phyloP scores from a whole-genome alignment of 345 rosid genomes.

The Theobroma cacao region DNA sequence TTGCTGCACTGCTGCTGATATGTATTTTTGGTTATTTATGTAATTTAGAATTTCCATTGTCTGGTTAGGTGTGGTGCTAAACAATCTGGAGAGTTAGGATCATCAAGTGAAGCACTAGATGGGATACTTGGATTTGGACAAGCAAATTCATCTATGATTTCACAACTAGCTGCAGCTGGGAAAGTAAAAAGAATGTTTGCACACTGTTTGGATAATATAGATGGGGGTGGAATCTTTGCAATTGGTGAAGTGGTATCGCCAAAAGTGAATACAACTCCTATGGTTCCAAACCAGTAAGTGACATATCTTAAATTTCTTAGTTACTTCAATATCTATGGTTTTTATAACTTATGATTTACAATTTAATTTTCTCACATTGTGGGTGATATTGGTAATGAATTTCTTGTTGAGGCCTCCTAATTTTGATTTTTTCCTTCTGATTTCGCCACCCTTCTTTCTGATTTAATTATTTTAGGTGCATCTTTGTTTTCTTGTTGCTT shows the following conservation, averaged over 20 bases:
- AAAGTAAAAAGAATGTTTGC: constrained; percentile 61
- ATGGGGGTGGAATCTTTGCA: constrained; percentile 89
- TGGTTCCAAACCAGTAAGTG: constrained; percentile 75
- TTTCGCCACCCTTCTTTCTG: not conserved
- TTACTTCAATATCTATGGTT: not conserved
- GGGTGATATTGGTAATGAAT: not conserved
- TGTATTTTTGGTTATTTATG: not conserved
- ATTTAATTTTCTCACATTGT: not conserved
- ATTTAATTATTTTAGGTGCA: not conserved
- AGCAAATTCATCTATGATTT: constrained; percentile 71
- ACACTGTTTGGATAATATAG: constrained; percentile 71
- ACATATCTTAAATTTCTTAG: constrained; percentile 24
- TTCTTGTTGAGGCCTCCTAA: not conserved
- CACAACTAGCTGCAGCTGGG: constrained; percentile 76
- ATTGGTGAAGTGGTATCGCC: constrained; percentile 74
- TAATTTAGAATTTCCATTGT: not conserved
- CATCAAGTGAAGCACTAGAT: constrained; percentile 70
- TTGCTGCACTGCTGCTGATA: not conserved
- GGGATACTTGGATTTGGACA: constrained; percentile 95
- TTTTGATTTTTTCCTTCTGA: not conserved
- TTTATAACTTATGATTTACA: not conserved
- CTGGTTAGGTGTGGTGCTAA: constrained; percentile 62
- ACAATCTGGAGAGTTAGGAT: constrained; percentile 71
- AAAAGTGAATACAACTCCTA: constrained; percentile 59
- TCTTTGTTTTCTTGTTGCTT: not conserved